Percentiles rank a stretch among this genome's conserved stretches.
These are phyloP conservation scores for Gryganskiella cystojenkinii DNA, from an alignment of 192 early-diverging fungal genomes.

Conservation along the genomic window DNA sequence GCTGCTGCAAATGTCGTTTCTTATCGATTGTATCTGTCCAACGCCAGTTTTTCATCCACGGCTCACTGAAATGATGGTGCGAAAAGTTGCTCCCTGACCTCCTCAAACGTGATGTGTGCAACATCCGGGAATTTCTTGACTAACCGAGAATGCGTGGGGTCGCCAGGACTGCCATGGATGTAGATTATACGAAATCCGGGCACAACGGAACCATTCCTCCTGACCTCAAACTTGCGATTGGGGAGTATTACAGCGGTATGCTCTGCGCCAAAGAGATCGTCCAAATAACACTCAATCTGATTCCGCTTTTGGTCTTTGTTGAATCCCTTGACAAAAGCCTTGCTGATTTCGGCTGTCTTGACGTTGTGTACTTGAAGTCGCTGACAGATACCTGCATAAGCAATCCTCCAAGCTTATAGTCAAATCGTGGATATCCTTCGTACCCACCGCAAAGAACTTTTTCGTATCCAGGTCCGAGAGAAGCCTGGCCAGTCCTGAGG, in stretches of 20 bases:
- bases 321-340: conserved; percentile 27
- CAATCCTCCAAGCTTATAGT: conserved; percentile 21
- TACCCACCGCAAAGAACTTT: conserved; percentile 21
- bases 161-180: conserved; percentile 37
- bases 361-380: conserved; percentile 15
- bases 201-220: not conserved
- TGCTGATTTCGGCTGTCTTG: conserved; percentile 9
- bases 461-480: conserved; percentile 25
- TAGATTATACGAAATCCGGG: conserved; percentile 46
- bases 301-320: conserved; percentile 10
- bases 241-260: conserved; percentile 15
- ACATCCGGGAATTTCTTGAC: conserved; percentile 34
- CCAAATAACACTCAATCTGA: conserved; percentile 37
- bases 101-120: conserved; percentile 34
- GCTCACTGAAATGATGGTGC: no score
- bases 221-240: conserved; percentile 22
- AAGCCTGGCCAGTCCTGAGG: conserved; percentile 2
- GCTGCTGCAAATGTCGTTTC: no score
- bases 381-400: conserved; percentile 27
- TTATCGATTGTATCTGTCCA: no score
- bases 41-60: no score
- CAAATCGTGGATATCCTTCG: conserved; percentile 26
- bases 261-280: conserved; percentile 20
- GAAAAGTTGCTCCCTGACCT: conserved; percentile 44
- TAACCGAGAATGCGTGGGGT: conserved; percentile 9